Conservation (phyloP, 2,329 filamentous ascomycete genomes). For the Arthrobotrys conoides region DNA sequence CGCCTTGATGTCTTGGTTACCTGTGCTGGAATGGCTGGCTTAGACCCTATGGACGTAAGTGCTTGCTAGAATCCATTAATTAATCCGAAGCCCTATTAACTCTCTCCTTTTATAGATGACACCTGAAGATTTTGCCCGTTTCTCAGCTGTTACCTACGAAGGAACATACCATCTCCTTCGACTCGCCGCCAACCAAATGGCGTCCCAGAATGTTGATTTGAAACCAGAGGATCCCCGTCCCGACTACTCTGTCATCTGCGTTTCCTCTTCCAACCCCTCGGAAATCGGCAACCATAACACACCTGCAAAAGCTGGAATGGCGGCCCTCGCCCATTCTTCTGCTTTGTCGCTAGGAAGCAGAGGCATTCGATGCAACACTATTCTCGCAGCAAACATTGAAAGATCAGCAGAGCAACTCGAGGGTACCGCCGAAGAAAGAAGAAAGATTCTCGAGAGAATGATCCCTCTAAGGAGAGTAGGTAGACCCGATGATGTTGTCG, state of each 20-base stretch:
- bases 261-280: constrained; percentile 60
- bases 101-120: constrained; percentile 37
- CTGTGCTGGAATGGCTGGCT: constrained; percentile 63
- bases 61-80: not conserved
- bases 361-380: constrained; percentile 58
- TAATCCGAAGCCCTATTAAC: constrained; percentile 1
- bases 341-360: constrained; percentile 50
- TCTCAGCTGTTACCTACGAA: constrained; percentile 63
- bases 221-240: constrained; percentile 61
- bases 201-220: constrained; percentile 61
- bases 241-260: constrained; percentile 62
- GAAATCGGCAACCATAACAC: constrained; percentile 56
- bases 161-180: constrained; percentile 64
- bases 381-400: constrained; percentile 57
- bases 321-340: constrained; percentile 51
- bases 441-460: constrained; percentile 54
- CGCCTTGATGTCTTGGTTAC: constrained; percentile 84
- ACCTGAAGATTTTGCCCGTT: constrained; percentile 47
- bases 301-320: constrained; percentile 53
- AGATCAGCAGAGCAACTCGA: constrained; percentile 47
- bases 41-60: constrained; percentile 60
- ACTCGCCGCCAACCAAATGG: constrained; percentile 64
- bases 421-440: constrained; percentile 56
- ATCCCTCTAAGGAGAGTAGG: constrained; percentile 56
- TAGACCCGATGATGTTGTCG: constrained; percentile 86